Evolutionary conservation across 2,329 filamentous ascomycete species (phyloP), one percentile per base, ranked within the genome.

Genomic region (Didymella keratinophila): DNA sequence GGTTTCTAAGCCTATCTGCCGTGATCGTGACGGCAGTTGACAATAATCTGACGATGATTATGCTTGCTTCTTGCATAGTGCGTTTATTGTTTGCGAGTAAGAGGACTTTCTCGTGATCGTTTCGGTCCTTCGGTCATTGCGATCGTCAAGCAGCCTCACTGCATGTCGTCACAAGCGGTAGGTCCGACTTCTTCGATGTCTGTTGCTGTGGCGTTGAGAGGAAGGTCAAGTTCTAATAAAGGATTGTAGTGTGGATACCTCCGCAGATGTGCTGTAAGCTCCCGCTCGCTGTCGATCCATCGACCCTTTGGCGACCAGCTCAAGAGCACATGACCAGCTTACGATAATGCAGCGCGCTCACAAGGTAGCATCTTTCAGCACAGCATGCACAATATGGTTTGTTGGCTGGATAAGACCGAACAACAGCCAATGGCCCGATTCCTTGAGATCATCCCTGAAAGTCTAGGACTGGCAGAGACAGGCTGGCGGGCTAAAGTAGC

Each of bases 261-360:
- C 34, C 49, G 21, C 44, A 48, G 55, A 58, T 39, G 55, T 37
- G 49, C 48, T 48, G 49, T 23, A 58, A 52, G 48, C 37, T 44
- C 55, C 48, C 48, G 55, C 55, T 44, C 20, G 55, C 44, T 20
- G 50, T 53, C 49, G 50, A 58, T 58, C 56, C 49, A 44, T 41
- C 28, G 43, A 34, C 41, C n/a, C 42, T 43, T 43, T 37, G 30
- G n/a, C 42, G 2, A 36, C 18, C 16, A 9, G 21, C 23, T 41
- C 23, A 18, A 37, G 28, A 43, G n/a, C 27, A 52, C 20, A 36
- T 28, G 11, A 28, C n/a, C 23, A 58, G 23, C 52, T 20, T n/a
- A 16, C 18, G 41, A 9, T 3, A 32, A 32, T 11, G 27, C 11
- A 34, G 37, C 8, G 7, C 7, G 45, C 7, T 20, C 10, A 42